Conservation (phyloP, 306 rosid species). For the Clitoria ternatea region DNA sequence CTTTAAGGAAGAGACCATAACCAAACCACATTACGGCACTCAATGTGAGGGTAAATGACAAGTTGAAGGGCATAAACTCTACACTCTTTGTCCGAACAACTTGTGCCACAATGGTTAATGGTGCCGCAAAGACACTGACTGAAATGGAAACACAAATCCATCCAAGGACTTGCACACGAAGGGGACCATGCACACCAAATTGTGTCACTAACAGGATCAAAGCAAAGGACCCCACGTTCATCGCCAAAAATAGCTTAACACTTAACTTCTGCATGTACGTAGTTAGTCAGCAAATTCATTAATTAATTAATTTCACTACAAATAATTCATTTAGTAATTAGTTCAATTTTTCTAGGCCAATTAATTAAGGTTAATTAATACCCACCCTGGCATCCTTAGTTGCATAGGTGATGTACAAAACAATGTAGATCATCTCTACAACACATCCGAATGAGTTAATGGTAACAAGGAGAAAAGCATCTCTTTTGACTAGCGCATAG, state of each 20-base stretch:
- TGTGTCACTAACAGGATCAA: slow-evolving; percentile 34
- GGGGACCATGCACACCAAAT: slow-evolving; percentile 15
- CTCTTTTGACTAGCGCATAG: slow-evolving; percentile 48
- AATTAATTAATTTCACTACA: too few relatives aligned
- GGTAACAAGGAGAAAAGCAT: slow-evolving; percentile 55
- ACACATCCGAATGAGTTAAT: slow-evolving; percentile 62
- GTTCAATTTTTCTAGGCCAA: neutral
- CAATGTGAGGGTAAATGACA: slow-evolving; percentile 59
- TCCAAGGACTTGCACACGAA: slow-evolving; percentile 49
- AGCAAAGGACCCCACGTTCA: slow-evolving; percentile 48
- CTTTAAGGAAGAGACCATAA: slow-evolving; percentile 48
- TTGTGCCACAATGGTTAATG: slow-evolving; percentile 57
- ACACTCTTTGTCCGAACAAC: slow-evolving; percentile 60
- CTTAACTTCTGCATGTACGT: slow-evolving; percentile 51
- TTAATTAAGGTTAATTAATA: neutral
- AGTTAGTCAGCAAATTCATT: too few relatives aligned
- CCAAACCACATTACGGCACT: slow-evolving; percentile 67
- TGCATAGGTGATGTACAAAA: slow-evolving; percentile 46
- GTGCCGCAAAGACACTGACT: slow-evolving; percentile 63
- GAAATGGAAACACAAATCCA: slow-evolving; percentile 62
- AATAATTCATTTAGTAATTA: too few relatives aligned
- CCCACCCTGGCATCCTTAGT: slow-evolving; percentile 44
- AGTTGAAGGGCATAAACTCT: slow-evolving; percentile 53
- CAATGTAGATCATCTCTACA: slow-evolving; percentile 47
- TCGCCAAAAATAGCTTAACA: slow-evolving; percentile 31